Base-by-base conservation (phyloP, 2,329 filamentous ascomycete species). In the Claviceps humidiphila region DNA sequence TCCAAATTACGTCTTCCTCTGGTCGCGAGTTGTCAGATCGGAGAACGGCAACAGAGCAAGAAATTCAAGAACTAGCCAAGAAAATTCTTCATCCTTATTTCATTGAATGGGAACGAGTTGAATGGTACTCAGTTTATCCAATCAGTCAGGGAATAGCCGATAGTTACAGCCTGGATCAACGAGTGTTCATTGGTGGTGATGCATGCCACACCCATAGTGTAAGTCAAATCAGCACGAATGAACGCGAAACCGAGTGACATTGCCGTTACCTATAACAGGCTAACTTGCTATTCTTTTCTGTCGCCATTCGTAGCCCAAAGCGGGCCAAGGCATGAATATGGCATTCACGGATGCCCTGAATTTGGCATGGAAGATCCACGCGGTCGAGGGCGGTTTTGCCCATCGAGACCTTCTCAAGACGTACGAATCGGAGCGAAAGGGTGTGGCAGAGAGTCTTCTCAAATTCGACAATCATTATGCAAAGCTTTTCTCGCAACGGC, bases 301-400 rank as follows among this genome's bases (percentile, higher is more conserved):
- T 38, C 13, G 11, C 5, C 13, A 67, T 22, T 47, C 73, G 76
- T 60, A 81, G 78, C 84, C 84, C 40, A 88, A 87, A 71, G 85
- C 84, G 37, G 85, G 85, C 1, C 85, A 88, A 66, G 85, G 85
- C 34, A 89, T 89, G 85, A 89, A 89, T 61, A 85, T 85, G 0
- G 84, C 84, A 3, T 88, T 89, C 68, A 72, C 86, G 50, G 85
- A 91, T 59, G 89, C 89, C 0, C 80, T 89, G 55, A 97, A 96
- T 66, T 74, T 97, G 42, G 90, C 90, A 7, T 97, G 90, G 90
- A 97, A 97, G 72, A 87, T 96, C 50, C 90, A 95, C 64, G 82
- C 87, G 39, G 91, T 96, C 9, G 89, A 95, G 64, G 76, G 77
- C 26, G 89, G 89, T 13, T 87, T 95, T 58, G 87, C 89, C 1